Conservation (phyloP, 768 basidiomycete species). For the Boletus rubropictus region DNA sequence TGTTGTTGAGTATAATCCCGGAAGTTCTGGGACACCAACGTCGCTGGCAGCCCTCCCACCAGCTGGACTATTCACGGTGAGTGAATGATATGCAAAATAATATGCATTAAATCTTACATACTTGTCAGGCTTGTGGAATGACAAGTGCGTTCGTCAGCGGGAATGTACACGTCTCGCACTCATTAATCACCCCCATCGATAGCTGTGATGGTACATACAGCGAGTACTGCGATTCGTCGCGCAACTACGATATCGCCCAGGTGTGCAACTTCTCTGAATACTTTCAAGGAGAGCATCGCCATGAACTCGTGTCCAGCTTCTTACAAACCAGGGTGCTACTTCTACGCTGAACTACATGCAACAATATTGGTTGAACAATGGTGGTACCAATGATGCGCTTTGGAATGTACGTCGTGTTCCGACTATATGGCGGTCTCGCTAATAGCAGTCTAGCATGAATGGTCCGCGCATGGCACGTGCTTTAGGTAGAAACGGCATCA, state of each 20-base stretch:
- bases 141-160: conserved; percentile 37
- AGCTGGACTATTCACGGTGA: conserved; percentile 74
- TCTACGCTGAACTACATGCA: conserved; percentile 58
- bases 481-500: conserved; percentile 21
- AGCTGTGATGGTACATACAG: conserved; percentile 50
- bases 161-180: background rate
- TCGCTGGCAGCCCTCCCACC: conserved; percentile 54
- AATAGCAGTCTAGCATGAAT: conserved; percentile 51
- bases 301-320: conserved; percentile 36
- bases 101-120: conserved; percentile 1
- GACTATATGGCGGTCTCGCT: background rate
- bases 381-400: conserved; percentile 55
- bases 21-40: conserved; percentile 70
- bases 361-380: conserved; percentile 56
- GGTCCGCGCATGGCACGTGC: conserved; percentile 62
- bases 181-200: background rate
- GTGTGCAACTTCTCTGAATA: conserved; percentile 23
- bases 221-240: conserved; percentile 36
- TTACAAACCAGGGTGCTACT: conserved; percentile 51
- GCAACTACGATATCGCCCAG: conserved; percentile 40
- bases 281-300: background rate
- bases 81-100: conserved; percentile 11
- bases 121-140: conserved; percentile 57
- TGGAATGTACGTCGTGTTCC: conserved; percentile 50
- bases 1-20: background rate